Evolutionary conservation across 148 eudicot species (phyloP).

Genomic region (Limonium bicolor): DNA sequence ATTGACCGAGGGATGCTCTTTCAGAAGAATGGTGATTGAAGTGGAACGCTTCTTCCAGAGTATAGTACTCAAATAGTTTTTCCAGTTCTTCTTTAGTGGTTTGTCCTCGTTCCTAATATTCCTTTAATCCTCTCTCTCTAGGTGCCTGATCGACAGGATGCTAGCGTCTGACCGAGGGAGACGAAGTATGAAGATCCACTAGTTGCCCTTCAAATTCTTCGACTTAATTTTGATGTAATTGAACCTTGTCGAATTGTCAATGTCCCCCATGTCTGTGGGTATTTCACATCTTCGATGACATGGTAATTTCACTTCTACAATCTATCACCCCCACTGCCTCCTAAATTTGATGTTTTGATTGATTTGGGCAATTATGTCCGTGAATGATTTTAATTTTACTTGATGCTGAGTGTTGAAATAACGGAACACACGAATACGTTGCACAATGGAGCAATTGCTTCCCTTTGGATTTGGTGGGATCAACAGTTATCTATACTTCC

Average conservation of each 20-base stretch:
- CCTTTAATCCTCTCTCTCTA: no score
- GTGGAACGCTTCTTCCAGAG: no score
- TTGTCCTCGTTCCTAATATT: no score
- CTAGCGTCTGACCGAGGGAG: no score
- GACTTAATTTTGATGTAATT: conserved; percentile 27
- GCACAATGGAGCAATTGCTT: conserved; percentile 82
- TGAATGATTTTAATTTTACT: background rate
- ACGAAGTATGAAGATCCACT: conserved; percentile 29
- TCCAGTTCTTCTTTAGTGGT: no score
- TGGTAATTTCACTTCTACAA: background rate
- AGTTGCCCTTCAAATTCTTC: conserved; percentile 42
- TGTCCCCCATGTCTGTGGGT: conserved; percentile 55
- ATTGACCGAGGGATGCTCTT: no score
- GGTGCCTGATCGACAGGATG: no score
- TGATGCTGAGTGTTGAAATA: conserved; percentile 1
- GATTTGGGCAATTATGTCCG: no score
- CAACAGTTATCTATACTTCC: conserved; percentile 40
- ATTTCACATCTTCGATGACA: conserved; percentile 55
- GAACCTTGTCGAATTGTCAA: conserved; percentile 63
- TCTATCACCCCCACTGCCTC: background rate
- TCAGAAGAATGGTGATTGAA: no score
- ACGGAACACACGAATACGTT: conserved; percentile 51
- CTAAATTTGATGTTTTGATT: background rate
- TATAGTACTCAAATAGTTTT: no score
- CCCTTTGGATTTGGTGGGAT: conserved; percentile 62